Evolutionary conservation across 805 yeast species (phyloP).

Genomic region (Zygoascus ofunaensis): DNA sequence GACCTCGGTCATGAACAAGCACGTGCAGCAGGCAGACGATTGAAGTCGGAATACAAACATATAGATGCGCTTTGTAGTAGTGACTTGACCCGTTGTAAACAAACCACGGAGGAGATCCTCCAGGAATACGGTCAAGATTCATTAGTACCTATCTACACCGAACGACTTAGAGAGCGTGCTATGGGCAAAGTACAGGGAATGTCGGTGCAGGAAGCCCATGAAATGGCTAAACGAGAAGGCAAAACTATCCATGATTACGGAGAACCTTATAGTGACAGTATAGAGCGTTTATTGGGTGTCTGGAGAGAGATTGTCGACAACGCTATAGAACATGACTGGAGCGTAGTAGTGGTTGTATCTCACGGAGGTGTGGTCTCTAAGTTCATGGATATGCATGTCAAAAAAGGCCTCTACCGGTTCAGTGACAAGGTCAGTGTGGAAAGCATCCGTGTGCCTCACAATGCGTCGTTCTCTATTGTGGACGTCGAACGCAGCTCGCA

Average conservation of each 20-base stretch:
- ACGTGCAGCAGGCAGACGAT: constrained; percentile 38
- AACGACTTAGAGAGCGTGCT: constrained; percentile 53
- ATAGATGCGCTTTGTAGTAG: constrained; percentile 44
- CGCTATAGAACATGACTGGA: constrained; percentile 26
- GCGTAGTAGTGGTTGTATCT: constrained; percentile 45
- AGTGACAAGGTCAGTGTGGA: constrained; percentile 32
- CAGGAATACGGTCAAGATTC: constrained; percentile 13
- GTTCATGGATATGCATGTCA: constrained; percentile 42
- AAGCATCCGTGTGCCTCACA: constrained; percentile 52
- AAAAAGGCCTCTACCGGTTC: constrained; percentile 31
- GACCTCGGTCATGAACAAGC: constrained; percentile 57
- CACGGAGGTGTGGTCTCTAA: constrained; percentile 79
- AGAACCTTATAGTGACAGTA: constrained; percentile 38
- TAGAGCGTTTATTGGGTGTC: constrained; percentile 39
- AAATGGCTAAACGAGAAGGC: constrained; percentile 45
- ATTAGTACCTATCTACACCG: constrained; percentile 28
- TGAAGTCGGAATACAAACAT: constrained; percentile 25
- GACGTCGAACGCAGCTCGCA: constrained; percentile 39
- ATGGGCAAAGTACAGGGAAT: constrained; percentile 80
- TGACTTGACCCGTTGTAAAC: constrained; percentile 36
- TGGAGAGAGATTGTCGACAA: constrained; percentile 37
- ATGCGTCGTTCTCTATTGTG: constrained; percentile 63
- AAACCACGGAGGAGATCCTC: constrained; percentile 44
- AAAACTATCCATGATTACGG: constrained; percentile 55
- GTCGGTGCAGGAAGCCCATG: constrained; percentile 54